Base-by-base conservation (phyloP, 2,329 filamentous ascomycete genomes). In the Trichoderma brevicompactum region DNA sequence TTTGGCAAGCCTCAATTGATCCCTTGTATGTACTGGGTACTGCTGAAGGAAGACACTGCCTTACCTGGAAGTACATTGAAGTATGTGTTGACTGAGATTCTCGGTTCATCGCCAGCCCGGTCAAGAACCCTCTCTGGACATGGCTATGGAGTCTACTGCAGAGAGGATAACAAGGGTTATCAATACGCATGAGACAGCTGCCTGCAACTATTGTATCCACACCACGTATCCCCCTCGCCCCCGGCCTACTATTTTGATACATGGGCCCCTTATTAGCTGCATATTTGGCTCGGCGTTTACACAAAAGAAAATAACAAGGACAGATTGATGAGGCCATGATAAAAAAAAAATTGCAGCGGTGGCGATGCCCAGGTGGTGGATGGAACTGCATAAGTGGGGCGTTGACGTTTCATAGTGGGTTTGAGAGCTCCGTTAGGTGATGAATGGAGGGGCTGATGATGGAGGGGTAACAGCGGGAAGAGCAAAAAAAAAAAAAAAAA, bases 361-460 rank as follows among this genome's bases (percentile, higher is more conserved):
- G 66, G 58, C 60, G 38, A 65, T 43, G 43, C 34, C 41, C 36
- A 12, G 46, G 43, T 32, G 52, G 49, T 56, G 52, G 17, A 66
- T 65, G 62, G 68, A 53, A 46, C 55, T n/a, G 59, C 59, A 62
- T 53, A 50, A 62, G 74, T 72, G 72, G 74, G 72, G 68, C 9
- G 43, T 74, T 75, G 74, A 74, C 73, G 73, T 74, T 73, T 68
- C 46, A 59, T 43, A 15, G 62, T 65, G 62, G 62, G 62, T 38
- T 61, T 61, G 58, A 50, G 32, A 36, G 15, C 41, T 17, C 15
- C 17, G 7, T 17, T 44, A 36, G 50, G 28, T 48, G 58, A 50
- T 65, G 67, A 43, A 50, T 48, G 41, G 59, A 67, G 67, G 68
- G 63, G 65, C 56, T 60, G 59, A 53, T 10, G 32, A 44, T 66